Evolutionary conservation across 257 asterid species (phyloP), one percentile per base, ranked within the genome.

Genomic region (Catharanthus roseus): DNA sequence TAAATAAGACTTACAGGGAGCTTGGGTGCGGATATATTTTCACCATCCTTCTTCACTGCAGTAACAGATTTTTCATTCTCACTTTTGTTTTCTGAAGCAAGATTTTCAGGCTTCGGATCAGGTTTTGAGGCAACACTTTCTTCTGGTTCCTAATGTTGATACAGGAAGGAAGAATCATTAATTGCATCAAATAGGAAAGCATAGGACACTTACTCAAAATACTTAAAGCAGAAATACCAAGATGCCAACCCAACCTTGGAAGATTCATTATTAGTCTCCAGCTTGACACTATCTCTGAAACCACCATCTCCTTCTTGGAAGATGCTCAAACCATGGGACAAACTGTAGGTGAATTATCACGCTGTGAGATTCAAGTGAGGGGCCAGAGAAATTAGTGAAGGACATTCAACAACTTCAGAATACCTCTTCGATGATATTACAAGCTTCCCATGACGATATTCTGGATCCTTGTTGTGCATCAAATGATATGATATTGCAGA

Each of bases 401-500:
- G 47, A 36, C 62, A 58, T 24, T 38, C 72, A 79, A 24, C 2
- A 24, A 41, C 55, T 69, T 67, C n/a, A 39, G 18, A 66, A 79
- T 74, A 95, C 99, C 97, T 95, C 55, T 80, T 82, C 33, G 97
- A 83, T 64, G 99, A 95, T 77, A 95, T 91, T 73, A 91, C 81
- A 69, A 95, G 97, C 92, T 89, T 95, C 73, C 99, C 98, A 54
- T 89, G 92, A 6, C 97, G 95, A 82, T 95, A 95, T 75, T 86
- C 96, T 23, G 95, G 97, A 62, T 91, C 86, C 74, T 87, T 83
- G 69, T 71, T 86, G 61, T 85, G 77, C 92, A 85, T 82, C 83
- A 95, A 78, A 82, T 95, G 99, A 75, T 77, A 79, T 3, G 96
- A 91, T 77, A 95, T 72, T 67, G 99, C 99, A 41, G 96, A 89